Base-by-base conservation (phyloP, 2,329 filamentous ascomycete genomes). In the Microdochium bolleyi region DNA sequence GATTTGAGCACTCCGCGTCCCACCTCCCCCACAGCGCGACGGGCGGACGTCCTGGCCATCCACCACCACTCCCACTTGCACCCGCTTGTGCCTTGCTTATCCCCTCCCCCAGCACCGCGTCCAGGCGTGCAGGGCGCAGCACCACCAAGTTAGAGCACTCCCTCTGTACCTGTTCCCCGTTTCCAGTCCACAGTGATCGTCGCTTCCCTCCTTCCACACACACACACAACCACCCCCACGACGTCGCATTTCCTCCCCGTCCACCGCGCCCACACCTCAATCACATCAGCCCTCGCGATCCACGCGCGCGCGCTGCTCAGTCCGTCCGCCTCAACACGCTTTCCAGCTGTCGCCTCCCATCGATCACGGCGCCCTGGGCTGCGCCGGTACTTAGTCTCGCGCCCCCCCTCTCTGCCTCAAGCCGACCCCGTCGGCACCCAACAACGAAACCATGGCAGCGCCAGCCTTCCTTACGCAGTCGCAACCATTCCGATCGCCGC, bases 401-500 rank as follows among this genome's bases (percentile, higher is more conserved):
- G 16, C 16, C n/a, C 34, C 34, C 34, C 16, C 34, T 19, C 34
- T 38, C 34, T 14, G 11, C 34, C 4, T 16, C 34, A 19, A 19
- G 34, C 41, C 41, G 41, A 10, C 13, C 19, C 16, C 41, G 19
- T 19, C 41, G 21, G 41, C 21, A 46, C 8, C 41, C 41, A 38
- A 14, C 7, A 5, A 38, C 4, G 7, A 46, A 30, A 61, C 65
- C 57, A 79, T 80, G 76, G 68, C 75, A 55, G 66, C 72, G 52
- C 64, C 74, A 44, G 65, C 69, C 55, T 78, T 73, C 59, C 61
- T 73, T 51, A 64, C 69, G 51, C 64, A 70, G 53, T 62, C 69
- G 53, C 72, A 70, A 55, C 59, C 70, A 30, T 73, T 74, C 54
- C 64, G 71, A 62, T 58, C 67, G 55, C 30, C 62, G 41, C 56